These are phyloP conservation scores for Agrocybe praecox DNA, from an alignment of 768 basidiomycete species.

Conservation along the genomic window DNA sequence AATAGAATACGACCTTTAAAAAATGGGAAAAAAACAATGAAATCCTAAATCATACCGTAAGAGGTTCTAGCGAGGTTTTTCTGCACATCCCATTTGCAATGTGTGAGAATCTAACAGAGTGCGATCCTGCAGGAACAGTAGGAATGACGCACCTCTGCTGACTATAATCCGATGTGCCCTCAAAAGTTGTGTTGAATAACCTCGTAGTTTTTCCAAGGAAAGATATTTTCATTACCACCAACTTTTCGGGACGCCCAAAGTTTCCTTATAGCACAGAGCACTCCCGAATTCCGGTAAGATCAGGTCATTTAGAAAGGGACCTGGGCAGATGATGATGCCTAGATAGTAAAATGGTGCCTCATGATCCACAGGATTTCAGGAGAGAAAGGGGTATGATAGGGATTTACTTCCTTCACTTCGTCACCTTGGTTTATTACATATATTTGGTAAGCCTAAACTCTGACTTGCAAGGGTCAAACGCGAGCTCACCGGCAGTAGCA, in stretches of 20 bases:
- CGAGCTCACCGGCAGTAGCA: not conserved
- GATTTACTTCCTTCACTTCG: no score
- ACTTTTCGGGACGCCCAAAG: conserved; percentile 7
- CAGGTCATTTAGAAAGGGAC: conserved; percentile 4
- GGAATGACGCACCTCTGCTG: not conserved
- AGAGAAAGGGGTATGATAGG: not conserved
- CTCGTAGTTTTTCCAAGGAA: not conserved
- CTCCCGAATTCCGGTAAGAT: conserved; percentile 1
- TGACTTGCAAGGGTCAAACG: not conserved
- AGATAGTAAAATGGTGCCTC: conserved; percentile 6
- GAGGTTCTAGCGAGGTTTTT: not conserved
- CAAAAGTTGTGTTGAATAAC: not conserved
- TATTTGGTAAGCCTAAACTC: not conserved
- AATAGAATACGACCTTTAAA: not conserved
- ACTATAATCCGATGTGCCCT: not conserved
- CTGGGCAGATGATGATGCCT: conserved; percentile 3
- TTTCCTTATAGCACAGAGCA: conserved; percentile 10
- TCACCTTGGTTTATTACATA: not conserved
- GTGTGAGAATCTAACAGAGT: not conserved
- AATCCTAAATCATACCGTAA: not conserved
- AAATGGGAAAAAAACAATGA: not conserved
- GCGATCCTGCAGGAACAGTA: not conserved
- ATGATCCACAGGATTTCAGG: not conserved
- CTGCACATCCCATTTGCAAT: not conserved
- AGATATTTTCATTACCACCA: not conserved